These are phyloP conservation scores for Microsporum ferrugineum DNA, from an alignment of 2,329 filamentous ascomycete species.

Conservation along the genomic window DNA sequence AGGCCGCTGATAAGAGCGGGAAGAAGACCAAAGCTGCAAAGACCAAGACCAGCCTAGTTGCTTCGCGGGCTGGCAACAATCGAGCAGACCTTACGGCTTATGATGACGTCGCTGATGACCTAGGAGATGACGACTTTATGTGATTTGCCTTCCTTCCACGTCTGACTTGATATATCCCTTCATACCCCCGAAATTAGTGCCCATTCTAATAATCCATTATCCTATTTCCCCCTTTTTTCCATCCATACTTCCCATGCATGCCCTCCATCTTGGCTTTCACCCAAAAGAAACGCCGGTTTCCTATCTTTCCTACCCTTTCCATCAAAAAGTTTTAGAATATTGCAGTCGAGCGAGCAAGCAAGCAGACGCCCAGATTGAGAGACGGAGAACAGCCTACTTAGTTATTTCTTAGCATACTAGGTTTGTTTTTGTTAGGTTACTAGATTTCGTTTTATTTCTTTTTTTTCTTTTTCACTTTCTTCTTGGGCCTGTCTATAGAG, in stretches of 20 bases:
- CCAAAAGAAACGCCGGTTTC: not conserved
- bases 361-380: not conserved
- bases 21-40: constrained; percentile 98
- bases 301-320: not conserved
- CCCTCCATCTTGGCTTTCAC: not conserved
- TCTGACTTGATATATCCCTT: not conserved
- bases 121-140: constrained; percentile 48
- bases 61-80: constrained; percentile 37
- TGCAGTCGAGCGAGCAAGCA: not conserved
- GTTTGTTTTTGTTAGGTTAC: not conserved
- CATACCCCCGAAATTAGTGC: no score
- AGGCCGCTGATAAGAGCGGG: constrained; percentile 78
- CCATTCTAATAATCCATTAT: not conserved
- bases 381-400: not conserved
- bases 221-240: not conserved
- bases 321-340: not conserved
- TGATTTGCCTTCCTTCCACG: constrained; percentile 21
- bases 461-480: not conserved
- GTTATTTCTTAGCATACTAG: not conserved
- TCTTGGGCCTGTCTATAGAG: not conserved
- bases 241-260: not conserved
- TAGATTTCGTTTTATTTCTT: not conserved
- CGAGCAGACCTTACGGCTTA: constrained; percentile 63
- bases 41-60: constrained; percentile 76
- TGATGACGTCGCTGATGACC: constrained; percentile 64